A percentile compares a stretch with the other conserved stretches of the same genome.
Evolutionary conservation across 352 stramenopile genomes (phyloP).

Genomic region (Phytopythium boreale): DNA sequence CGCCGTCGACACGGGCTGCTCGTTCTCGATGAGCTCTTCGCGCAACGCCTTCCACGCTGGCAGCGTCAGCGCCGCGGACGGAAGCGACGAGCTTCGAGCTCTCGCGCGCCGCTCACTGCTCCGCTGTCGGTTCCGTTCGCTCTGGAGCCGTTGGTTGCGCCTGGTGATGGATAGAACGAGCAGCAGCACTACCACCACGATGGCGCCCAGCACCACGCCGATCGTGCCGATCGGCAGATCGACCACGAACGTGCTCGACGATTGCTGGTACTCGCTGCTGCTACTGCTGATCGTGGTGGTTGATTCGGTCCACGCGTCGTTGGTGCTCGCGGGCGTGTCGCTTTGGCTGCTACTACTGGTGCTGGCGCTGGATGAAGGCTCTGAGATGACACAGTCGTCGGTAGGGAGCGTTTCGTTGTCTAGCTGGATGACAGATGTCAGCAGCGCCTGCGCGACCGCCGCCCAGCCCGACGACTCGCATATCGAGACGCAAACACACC

Average conservation of each 20-base stretch:
- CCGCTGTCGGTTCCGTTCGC: slow-evolving; percentile 8
- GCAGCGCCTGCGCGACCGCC: slow-evolving; percentile 28
- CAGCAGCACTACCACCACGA: slow-evolving; percentile 1
- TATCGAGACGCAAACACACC: slow-evolving; percentile 33
- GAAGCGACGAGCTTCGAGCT: slow-evolving; percentile 9
- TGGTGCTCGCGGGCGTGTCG: slow-evolving; percentile 4
- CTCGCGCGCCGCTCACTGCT: slow-evolving; percentile 13
- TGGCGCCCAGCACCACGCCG: slow-evolving; percentile 1
- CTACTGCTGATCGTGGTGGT: slow-evolving; percentile 3
- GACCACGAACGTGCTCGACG: slow-evolving; percentile 6
- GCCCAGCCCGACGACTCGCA: slow-evolving; percentile 32
- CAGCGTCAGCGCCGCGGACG: slow-evolving; percentile 14
- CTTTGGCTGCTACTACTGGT: slow-evolving; percentile 18
- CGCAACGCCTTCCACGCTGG: slow-evolving; percentile 18
- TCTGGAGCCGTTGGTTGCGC: slow-evolving; percentile 11
- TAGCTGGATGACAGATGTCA: slow-evolving; percentile 16
- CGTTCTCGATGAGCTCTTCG: slow-evolving; percentile 20
- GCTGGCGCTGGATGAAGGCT: slow-evolving; percentile 3
- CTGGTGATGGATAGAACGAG: slow-evolving; percentile 9
- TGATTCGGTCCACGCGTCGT: slow-evolving; percentile 10
- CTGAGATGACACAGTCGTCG: slow-evolving; percentile 12
- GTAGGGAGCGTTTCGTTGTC: slow-evolving; percentile 23
- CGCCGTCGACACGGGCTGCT: slow-evolving; percentile 10
- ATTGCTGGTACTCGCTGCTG: slow-evolving; percentile 12
- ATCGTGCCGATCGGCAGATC: slow-evolving; percentile 4